Evolutionary conservation across 352 stramenopile genomes (phyloP), one percentile per base, ranked within the genome.

Genomic region (Aphanomyces stellatus): DNA sequence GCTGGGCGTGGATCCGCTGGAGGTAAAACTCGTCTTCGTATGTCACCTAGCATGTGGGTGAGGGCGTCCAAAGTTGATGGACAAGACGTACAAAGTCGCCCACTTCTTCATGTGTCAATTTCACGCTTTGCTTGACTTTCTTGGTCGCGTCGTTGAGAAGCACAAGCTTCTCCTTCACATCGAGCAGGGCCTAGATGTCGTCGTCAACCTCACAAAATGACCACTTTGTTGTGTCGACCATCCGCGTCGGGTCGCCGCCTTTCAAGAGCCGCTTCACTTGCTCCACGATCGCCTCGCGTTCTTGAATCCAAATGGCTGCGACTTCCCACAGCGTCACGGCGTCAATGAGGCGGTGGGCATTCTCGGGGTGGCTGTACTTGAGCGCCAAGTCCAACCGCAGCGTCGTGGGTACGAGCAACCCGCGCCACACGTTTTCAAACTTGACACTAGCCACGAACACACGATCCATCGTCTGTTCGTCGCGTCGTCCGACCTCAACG

Each of bases 401-500:
- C 22, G 81, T 80, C 11, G 80, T 78, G 0, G 79, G 74, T 61
- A 91, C 72, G 34, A 76, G 65, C 25, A 91, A 69, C n/a, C 85
- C 79, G 31, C 82, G 78, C 83, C 83, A 91, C 6, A 82, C 80
- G 0, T 72, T 64, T 56, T 91, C 83, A 46, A 91, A 90, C 19
- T 81, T 78, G 25, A 71, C 69, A 42, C 83, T 67, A 46, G 41
- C 25, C n/a, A 25, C 17, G 37, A 10, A 46, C n/a, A 55, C 6
- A 15, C 25, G 19, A 17, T 3, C 4, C 7, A 24, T 59, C 51
- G 15, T 7, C 7, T 28, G 11, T 22, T 22, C 25, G 24, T 15
- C n/a, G n/a, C n/a, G n/a, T n/a, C n/a, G n/a, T 62, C 7, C 5
- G 37, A 67, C 60, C 60, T 91, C 51, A 85, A 73, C 5, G 76